These are phyloP conservation scores for Citrus hindsii DNA, from an alignment of 345 rosid genomes.

Conservation along the genomic window DNA sequence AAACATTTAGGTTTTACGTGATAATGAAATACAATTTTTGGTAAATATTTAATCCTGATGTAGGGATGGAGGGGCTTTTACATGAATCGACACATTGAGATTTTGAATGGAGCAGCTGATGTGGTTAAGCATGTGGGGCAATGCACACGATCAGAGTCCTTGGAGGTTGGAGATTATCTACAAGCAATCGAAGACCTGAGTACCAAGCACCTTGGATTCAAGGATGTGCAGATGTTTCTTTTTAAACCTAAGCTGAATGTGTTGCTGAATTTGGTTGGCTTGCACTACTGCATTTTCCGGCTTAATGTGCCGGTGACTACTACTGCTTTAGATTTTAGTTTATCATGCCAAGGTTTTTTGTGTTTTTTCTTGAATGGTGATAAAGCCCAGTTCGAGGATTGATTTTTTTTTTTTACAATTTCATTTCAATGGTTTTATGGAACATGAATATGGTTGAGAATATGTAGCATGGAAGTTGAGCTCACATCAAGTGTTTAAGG, in stretches of 20 bases:
- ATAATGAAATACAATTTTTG: not conserved
- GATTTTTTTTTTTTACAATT: not conserved
- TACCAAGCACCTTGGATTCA: conserved; percentile 29
- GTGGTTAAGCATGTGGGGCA: conserved; percentile 38
- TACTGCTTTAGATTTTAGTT: not conserved
- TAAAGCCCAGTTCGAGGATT: not conserved
- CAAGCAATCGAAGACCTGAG: conserved; percentile 36
- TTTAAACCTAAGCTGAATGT: conserved; percentile 39
- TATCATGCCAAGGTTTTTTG: not conserved
- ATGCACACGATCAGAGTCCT: conserved; percentile 15
- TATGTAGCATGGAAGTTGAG: not conserved
- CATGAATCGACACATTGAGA: conserved; percentile 32
- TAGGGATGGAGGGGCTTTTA: conserved; percentile 53
- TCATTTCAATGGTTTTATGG: not conserved
- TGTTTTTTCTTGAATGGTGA: not conserved
- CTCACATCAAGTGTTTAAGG: not conserved
- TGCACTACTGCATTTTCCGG: conserved; percentile 48
- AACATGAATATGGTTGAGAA: not conserved
- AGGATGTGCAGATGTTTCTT: conserved; percentile 47
- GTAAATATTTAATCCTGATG: not conserved
- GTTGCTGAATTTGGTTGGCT: conserved; percentile 47
- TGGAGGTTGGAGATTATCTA: conserved; percentile 40
- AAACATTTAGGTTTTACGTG: not conserved
- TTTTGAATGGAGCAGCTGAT: conserved; percentile 25
- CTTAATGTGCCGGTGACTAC: conserved; percentile 47